Percentiles rank a stretch among this genome's conserved stretches.
phyloP scores from a whole-genome alignment of 192 early-diverging fungal species.

The Backusella luteola region DNA sequence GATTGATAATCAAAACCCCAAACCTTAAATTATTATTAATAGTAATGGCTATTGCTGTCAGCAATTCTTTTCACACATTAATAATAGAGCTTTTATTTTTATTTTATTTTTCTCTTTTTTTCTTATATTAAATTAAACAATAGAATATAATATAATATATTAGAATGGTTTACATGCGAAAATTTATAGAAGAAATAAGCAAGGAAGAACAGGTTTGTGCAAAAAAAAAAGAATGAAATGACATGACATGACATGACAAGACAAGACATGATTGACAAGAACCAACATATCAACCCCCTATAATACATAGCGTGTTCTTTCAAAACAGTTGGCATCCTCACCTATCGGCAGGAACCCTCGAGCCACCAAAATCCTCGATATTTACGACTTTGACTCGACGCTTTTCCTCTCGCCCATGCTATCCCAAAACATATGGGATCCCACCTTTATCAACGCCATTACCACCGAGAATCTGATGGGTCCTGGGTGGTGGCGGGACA shows the following conservation, averaged over 20 bases:
- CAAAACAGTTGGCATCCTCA: not conserved
- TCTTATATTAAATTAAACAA: not conserved
- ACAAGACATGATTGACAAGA: not conserved
- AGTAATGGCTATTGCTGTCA: no score
- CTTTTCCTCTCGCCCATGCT: slow-evolving; percentile 29
- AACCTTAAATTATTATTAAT: not conserved
- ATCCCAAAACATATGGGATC: slow-evolving; percentile 14
- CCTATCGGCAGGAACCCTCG: not conserved
- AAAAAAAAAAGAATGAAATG: not conserved
- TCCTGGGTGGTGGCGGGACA: slow-evolving; percentile 34
- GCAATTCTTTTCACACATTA: not conserved
- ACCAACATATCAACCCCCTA: not conserved
- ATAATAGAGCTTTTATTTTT: not conserved
- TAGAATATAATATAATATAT: not conserved
- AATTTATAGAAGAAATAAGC: not conserved
- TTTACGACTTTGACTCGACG: slow-evolving; percentile 38
- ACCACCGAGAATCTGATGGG: slow-evolving; percentile 25
- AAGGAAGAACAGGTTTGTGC: not conserved
- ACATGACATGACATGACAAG: not conserved
- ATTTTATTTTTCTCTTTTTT: not conserved
- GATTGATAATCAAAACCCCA: not conserved
- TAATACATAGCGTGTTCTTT: not conserved
- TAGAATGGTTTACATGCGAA: not conserved
- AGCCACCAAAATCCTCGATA: slow-evolving; percentile 9
- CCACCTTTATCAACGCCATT: not conserved